These are phyloP conservation scores for Boletus huronensis DNA, from an alignment of 768 basidiomycete genomes.

Conservation along the genomic window DNA sequence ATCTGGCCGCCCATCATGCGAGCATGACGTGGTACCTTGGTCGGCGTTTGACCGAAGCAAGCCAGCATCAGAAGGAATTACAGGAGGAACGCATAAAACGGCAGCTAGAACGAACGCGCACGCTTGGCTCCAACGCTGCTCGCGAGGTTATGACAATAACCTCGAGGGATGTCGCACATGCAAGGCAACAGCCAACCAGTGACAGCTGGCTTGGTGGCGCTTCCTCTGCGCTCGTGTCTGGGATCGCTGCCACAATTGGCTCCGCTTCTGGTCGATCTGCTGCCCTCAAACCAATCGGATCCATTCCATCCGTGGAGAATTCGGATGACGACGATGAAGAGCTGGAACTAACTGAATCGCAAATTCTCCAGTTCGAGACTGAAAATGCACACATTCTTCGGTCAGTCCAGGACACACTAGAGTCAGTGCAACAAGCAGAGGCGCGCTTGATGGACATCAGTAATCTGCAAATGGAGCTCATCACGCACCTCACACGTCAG, in stretches of 20 bases:
- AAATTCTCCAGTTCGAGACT: slow-evolving; percentile 88
- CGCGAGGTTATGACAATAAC: slow-evolving; percentile 54
- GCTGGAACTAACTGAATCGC: slow-evolving; percentile 76
- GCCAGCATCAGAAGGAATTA: slow-evolving; percentile 77
- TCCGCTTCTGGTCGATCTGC: slow-evolving; percentile 36
- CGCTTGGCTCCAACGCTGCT: slow-evolving; percentile 77
- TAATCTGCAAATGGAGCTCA: slow-evolving; percentile 87
- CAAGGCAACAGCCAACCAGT: slow-evolving; percentile 17
- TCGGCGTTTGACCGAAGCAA: slow-evolving; percentile 72
- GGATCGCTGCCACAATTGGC: slow-evolving; percentile 60
- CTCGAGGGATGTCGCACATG: slow-evolving; percentile 27
- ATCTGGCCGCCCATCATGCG: slow-evolving; percentile 87
- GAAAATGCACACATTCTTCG: slow-evolving; percentile 88
- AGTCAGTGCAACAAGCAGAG: slow-evolving; percentile 90
- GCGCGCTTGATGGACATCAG: slow-evolving; percentile 90
- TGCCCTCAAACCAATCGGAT: slow-evolving; percentile 24
- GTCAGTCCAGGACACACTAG: slow-evolving; percentile 80
- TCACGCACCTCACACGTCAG: slow-evolving; percentile 83
- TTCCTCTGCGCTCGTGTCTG: slow-evolving; percentile 49
- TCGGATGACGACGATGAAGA: slow-evolving; percentile 74
- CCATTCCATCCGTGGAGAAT: slow-evolving; percentile 36
- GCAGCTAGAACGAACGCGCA: slow-evolving; percentile 78
- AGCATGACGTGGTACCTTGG: slow-evolving; percentile 90
- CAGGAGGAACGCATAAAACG: slow-evolving; percentile 93
- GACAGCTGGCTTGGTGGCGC: slow-evolving; percentile 63